A percentile compares a stretch with the other conserved stretches of the same genome.
Conservation (phyloP, 176 grass and related monocot genomes). For the Ampelocalamus luodianensis region DNA sequence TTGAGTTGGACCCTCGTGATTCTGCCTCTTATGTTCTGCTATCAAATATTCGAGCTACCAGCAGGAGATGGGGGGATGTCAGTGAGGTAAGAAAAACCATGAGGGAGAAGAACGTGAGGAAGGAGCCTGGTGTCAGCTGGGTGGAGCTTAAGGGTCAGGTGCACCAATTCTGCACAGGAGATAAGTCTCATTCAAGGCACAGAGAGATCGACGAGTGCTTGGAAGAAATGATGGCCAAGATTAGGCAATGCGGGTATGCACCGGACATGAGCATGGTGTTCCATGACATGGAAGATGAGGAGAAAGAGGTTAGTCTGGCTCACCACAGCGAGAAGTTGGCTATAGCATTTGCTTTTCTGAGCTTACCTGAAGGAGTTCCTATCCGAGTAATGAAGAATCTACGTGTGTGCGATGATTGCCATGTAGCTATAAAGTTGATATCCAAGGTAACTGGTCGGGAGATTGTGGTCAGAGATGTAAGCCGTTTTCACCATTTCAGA, state of each 20-base stretch:
- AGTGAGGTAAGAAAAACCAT: constrained; percentile 54
- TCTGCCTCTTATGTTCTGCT: constrained; percentile 71
- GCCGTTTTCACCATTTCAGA: constrained; percentile 73
- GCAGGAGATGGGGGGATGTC: constrained; percentile 60
- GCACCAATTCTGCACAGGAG: constrained; percentile 67
- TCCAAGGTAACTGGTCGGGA: constrained; percentile 56
- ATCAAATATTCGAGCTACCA: constrained; percentile 72
- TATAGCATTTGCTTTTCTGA: constrained; percentile 72
- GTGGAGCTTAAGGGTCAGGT: constrained; percentile 71
- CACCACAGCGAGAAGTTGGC: constrained; percentile 84
- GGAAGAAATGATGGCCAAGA: constrained; percentile 59
- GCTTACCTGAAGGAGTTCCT: constrained; percentile 58
- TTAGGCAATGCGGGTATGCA: constrained; percentile 63
- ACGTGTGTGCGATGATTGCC: constrained; percentile 81
- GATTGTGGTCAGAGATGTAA: constrained; percentile 81
- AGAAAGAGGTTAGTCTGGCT: constrained; percentile 69
- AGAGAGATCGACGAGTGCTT: constrained; percentile 56
- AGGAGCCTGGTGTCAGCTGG: constrained; percentile 80
- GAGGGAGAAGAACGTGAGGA: constrained; percentile 63
- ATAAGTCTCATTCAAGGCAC: constrained; percentile 59
- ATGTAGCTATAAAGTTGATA: constrained; percentile 72
- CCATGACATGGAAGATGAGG: constrained; percentile 84
- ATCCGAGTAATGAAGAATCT: constrained; percentile 83
- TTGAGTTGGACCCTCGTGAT: constrained; percentile 67
- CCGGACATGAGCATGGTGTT: constrained; percentile 70